phyloP scores from a whole-genome alignment of 805 yeast genomes.

The Pichia sporocuriosa region DNA sequence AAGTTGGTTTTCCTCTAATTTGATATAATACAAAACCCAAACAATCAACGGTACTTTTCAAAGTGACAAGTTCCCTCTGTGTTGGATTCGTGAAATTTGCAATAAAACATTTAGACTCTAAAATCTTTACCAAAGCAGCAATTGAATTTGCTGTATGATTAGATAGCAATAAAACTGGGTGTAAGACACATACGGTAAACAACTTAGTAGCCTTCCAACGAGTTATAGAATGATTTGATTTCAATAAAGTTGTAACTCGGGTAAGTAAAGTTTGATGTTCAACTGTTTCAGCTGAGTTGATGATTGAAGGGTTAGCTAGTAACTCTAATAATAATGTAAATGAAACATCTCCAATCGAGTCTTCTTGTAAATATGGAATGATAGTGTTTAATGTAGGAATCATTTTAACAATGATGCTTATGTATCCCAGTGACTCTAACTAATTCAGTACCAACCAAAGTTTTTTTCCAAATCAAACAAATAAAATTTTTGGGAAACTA shows the following conservation, averaged over 20 bases:
- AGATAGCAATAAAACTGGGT: constrained; percentile 32
- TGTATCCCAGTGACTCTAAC: neutral
- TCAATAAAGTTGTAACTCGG: constrained; percentile 36
- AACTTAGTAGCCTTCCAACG: constrained; percentile 59
- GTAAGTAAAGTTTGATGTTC: constrained; percentile 47
- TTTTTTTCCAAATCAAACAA: no score
- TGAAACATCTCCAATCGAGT: constrained; percentile 18
- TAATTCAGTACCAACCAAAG: no score
- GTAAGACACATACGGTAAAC: constrained; percentile 27
- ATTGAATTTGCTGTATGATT: constrained; percentile 36
- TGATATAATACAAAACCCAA: constrained; percentile 36
- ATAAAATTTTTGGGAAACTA: no score
- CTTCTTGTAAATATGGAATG: constrained; percentile 25
- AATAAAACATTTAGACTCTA: constrained; percentile 33
- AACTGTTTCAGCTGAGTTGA: constrained; percentile 39
- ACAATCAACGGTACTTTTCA: constrained; percentile 34
- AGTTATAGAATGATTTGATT: constrained; percentile 37
- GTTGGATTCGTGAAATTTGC: constrained; percentile 26
- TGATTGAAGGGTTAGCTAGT: constrained; percentile 24
- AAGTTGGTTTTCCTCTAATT: constrained; percentile 73
- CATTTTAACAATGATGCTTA: neutral
- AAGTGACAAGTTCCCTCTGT: constrained; percentile 21
- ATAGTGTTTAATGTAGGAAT: constrained; percentile 17
- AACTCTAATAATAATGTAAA: constrained; percentile 20
- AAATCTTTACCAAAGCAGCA: constrained; percentile 34